Base-by-base conservation (phyloP, 352 stramenopile genomes). In the Phytopythium helicoides region DNA sequence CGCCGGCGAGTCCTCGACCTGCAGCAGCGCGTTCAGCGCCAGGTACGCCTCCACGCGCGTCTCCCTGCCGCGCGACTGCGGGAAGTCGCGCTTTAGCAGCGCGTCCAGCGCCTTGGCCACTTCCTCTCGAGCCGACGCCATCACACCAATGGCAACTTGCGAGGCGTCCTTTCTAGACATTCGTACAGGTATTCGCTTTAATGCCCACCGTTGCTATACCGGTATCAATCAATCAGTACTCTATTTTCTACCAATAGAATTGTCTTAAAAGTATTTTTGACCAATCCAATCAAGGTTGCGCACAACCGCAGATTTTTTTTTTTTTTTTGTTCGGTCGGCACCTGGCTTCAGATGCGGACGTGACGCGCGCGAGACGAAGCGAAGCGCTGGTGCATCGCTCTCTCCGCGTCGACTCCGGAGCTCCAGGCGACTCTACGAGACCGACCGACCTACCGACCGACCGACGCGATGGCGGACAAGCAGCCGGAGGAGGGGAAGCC, bases 1-100 rank as follows among this genome's bases (percentile, higher is more conserved):
- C 31, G 44, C 66, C 34, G 64, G 48, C 10, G 70, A 81, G 68
- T 90, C 74, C 41, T 88, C 76, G 34, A 80, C 57, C 16, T 60
- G 62, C 48, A 88, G 62, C 50, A 90, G 54, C 33, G 79, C 55
- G 51, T 87, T 71, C 33, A 90, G 68, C 49, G 64, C 56, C 47
- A 87, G 47, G 52, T 88, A 88, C 8, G 59, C 62, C 37, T 86
- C 73, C 16, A 87, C 37, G 41, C 76, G 68, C 54, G 60, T 50
- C 52, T 84, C 73, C 9, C n/a, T 34, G 33, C 57, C 63, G 6
- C 65, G 60, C 37, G 73, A 76, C 3, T 48, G 45, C 9, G 59
- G 72, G 21, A 89, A 78, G 3, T 58, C 48, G 1, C 25, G 51
- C 42, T 63, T 48, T 6, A 71, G 66, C 23, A 85, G 72, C 41